Evolutionary conservation across 495 filamentous ascomycete genomes (phyloP).

Genomic region (Mycothermus thermophilus): DNA sequence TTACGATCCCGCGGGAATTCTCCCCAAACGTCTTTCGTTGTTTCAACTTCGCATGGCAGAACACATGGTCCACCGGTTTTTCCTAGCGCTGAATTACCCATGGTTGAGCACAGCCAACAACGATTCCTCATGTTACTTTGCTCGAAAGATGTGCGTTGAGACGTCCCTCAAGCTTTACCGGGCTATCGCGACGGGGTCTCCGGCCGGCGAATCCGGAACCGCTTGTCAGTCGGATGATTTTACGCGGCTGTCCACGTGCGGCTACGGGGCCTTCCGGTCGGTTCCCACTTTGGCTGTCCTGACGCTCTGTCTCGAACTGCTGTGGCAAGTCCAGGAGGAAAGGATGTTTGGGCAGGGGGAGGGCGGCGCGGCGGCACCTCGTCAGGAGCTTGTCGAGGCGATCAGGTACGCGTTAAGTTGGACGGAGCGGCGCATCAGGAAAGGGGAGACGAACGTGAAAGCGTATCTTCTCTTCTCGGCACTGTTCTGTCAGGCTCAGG

Average conservation of each 20-base stretch:
- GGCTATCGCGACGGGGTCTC: constrained; percentile 14
- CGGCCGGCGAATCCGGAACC: constrained; percentile 8
- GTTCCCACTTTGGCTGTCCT: constrained; percentile 29
- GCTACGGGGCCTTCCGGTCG: constrained; percentile 35
- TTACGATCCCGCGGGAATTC: constrained; percentile 21
- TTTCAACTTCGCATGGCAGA: constrained; percentile 27
- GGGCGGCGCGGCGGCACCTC: constrained; percentile 19
- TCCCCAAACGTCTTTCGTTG: constrained; percentile 20
- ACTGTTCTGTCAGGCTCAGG: constrained; percentile 33
- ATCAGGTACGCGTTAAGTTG: constrained; percentile 34
- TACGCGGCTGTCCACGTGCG: constrained; percentile 27
- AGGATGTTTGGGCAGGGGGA: constrained; percentile 30
- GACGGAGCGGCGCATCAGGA: constrained; percentile 28
- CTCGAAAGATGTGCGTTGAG: constrained; percentile 33
- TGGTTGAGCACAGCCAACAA: constrained; percentile 20
- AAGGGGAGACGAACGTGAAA: constrained; percentile 46
- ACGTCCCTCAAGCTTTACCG: constrained; percentile 30
- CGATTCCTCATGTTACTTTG: constrained; percentile 33
- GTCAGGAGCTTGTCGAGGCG: constrained; percentile 34
- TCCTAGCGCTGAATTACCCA: constrained; percentile 36
- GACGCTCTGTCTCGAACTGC: constrained; percentile 36
- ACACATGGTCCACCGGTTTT: constrained; percentile 37
- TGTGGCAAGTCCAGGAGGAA: constrained; percentile 37
- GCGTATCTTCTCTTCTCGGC: constrained; percentile 34
- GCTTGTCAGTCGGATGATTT: constrained; percentile 25